phyloP scores from a whole-genome alignment of 768 basidiomycete genomes.

The Dictyophora rubrovolvata region DNA sequence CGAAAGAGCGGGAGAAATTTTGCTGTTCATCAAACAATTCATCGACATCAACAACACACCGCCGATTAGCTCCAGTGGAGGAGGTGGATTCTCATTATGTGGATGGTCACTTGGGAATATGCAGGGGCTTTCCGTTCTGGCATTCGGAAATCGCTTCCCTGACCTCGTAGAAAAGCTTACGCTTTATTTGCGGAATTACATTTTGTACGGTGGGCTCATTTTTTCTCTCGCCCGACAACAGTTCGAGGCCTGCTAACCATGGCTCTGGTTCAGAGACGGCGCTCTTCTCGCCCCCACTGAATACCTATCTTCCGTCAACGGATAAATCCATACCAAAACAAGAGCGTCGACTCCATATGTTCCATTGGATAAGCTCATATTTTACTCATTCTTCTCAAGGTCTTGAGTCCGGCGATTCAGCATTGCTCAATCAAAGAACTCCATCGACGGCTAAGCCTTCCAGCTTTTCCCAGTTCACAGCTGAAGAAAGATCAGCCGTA shows the following conservation, averaged over 20 bases:
- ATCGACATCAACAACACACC: constrained; percentile 3
- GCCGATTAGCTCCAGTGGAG: neutral
- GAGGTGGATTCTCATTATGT: constrained; percentile 2
- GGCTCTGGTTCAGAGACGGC: neutral
- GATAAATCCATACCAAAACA: neutral
- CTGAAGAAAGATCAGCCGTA: neutral
- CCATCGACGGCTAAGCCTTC: neutral
- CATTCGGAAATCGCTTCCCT: neutral
- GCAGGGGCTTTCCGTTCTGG: constrained; percentile 2
- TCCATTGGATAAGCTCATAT: neutral
- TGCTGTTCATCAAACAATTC: constrained; percentile 2
- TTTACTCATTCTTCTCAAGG: neutral
- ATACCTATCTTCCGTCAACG: neutral
- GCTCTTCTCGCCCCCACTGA: neutral
- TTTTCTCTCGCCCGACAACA: neutral
- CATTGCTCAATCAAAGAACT: neutral
- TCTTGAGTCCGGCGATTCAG: neutral
- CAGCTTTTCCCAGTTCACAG: neutral
- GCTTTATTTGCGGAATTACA: neutral
- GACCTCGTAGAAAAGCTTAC: neutral
- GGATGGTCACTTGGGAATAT: constrained; percentile 7
- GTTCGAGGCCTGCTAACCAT: neutral
- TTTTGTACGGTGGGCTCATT: neutral
- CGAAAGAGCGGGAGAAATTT: constrained; percentile 1
- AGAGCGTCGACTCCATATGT: neutral